Conservation (phyloP, 768 basidiomycete genomes). For the Xerocomellus amylosporus region DNA sequence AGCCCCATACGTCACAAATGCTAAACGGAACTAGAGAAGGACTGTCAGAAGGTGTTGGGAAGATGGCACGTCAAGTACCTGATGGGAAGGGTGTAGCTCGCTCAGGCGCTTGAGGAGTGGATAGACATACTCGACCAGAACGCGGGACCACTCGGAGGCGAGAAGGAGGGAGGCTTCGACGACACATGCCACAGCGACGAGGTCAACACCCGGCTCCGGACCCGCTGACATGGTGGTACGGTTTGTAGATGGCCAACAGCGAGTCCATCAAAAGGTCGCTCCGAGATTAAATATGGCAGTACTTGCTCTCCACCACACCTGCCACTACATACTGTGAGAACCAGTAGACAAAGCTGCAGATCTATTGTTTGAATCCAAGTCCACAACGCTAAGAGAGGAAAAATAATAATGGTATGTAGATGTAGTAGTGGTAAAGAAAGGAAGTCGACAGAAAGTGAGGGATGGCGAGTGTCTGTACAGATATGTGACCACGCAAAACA, state of each 20-base stretch:
- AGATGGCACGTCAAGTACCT: conserved; percentile 29
- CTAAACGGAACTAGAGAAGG: conserved; percentile 40
- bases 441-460: background rate
- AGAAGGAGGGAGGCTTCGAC: conserved; percentile 60
- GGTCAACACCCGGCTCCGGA: conserved; percentile 23
- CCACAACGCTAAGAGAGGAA: conserved; percentile 2
- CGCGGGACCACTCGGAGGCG: conserved; percentile 48
- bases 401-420: conserved; percentile 18
- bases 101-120: conserved; percentile 51
- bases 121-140: conserved; percentile 47
- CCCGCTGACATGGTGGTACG: conserved; percentile 18
- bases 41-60: background rate
- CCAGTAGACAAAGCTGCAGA: background rate
- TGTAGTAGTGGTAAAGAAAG: conserved; percentile 9
- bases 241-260: background rate
- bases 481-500: conserved; percentile 3
- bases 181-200: conserved; percentile 53
- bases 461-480: conserved; percentile 4
- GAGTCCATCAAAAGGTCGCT: background rate
- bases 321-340: conserved; percentile 1
- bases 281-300: background rate
- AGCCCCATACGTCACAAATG: conserved; percentile 61
- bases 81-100: conserved; percentile 40
- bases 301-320: background rate
- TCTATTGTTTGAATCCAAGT: conserved; percentile 12